Evolutionary conservation across 257 asterid genomes (phyloP), one percentile per base, ranked within the genome.

Genomic region (Linderniella brevidens): DNA sequence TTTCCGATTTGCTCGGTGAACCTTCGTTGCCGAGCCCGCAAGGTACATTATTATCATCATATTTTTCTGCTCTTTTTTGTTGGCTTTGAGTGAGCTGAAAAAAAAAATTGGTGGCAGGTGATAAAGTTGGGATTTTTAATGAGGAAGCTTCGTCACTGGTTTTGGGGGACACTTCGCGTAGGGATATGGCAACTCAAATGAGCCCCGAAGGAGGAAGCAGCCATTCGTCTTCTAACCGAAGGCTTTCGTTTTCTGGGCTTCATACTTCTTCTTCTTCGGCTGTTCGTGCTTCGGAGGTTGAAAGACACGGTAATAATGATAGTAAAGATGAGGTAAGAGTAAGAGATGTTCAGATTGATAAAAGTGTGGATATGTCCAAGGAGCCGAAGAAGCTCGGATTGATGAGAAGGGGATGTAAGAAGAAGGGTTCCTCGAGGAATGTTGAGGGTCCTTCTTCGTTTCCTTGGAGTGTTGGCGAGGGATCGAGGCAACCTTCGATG

Each of bases 151-250:
- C 65, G 17, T 57, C 48, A 10, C 25, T 41, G 3, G 70, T 74
- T 50, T 67, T 78, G 10, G 14, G n/a, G 14, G 43, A n/a, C 8
- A 9, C 4, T 19, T 19, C 13, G 1, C 67, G 77, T 38, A 72
- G 90, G 61, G 97, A 87, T 62, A 72, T 78, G 80, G 90, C 93
- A 37, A 88, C 95, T 35, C 95, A 87, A 61, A 87, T 87, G 95
- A 87, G 93, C 72, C 83, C 93, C 0, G 80, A 65, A 29, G 64
- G 65, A 35, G 79, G 96, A 67, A 57, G 70, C 13, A 70, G 50
- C 50, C 73, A 86, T 1, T 77, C 95, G 54, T 63, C 82, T 41
- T 64, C 48, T 53, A 80, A 13, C 1, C 3, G 64, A 38, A 61
- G 75, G 49, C 19, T 66, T 41, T 71, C 83, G 0, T 70, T 68